phyloP scores from a whole-genome alignment of 208 protist genomes.

The Strigomonas culicis region DNA sequence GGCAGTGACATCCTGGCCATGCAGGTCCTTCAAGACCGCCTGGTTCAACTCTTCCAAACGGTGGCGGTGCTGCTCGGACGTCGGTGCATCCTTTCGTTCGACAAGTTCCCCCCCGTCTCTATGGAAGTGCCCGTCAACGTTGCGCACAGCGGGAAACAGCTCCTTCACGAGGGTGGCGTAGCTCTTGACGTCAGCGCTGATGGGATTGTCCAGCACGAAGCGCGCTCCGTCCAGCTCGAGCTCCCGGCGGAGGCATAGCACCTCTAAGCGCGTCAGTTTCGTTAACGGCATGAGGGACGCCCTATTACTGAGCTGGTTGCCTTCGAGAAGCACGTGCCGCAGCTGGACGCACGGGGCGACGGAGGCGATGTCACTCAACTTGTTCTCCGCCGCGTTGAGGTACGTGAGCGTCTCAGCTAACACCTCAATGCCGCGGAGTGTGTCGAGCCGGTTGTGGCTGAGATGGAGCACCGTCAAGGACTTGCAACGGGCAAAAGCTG shows the following conservation, averaged over 20 bases:
- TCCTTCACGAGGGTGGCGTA: slow-evolving; percentile 32
- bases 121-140: slow-evolving; percentile 45
- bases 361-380: slow-evolving; percentile 29
- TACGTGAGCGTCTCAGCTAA: slow-evolving; percentile 42
- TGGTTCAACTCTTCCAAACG: slow-evolving; percentile 1
- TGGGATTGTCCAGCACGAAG: slow-evolving; percentile 72
- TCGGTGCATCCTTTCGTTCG: no score
- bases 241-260: slow-evolving; percentile 39
- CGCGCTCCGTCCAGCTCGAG: slow-evolving; percentile 31
- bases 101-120: neutral
- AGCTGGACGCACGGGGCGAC: slow-evolving; percentile 32
- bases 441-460: slow-evolving; percentile 50
- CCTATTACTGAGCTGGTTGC: slow-evolving; percentile 51
- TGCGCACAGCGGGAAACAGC: slow-evolving; percentile 26
- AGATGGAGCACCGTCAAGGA: slow-evolving; percentile 58
- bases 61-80: neutral
- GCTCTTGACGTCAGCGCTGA: slow-evolving; percentile 36
- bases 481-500: slow-evolving; percentile 29
- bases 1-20: neutral
- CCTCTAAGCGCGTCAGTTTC: slow-evolving; percentile 30
- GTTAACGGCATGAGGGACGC: slow-evolving; percentile 32
- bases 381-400: slow-evolving; percentile 74
- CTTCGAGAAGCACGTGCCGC: slow-evolving; percentile 43
- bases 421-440: slow-evolving; percentile 42
- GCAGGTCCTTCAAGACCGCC: neutral